Percentiles rank a stretch among this genome's conserved stretches.
Conservation (phyloP, 2,329 filamentous ascomycete genomes). For the Phyllosticta capitalensis region DNA sequence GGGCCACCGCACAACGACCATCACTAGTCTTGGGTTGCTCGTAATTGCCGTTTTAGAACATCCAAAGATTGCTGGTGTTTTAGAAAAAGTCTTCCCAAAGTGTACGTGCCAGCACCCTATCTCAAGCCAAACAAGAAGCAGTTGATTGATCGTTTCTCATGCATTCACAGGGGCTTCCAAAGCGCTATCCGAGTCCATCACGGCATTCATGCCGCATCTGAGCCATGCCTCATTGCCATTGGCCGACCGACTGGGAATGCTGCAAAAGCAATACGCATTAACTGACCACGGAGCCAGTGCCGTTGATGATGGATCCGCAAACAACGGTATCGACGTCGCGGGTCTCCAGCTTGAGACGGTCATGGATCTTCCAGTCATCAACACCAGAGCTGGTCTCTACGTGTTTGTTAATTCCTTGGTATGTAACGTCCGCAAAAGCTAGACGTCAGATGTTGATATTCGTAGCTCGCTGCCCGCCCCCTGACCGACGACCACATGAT, state of each 20-base stretch:
- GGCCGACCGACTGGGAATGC: slow-evolving; percentile 29
- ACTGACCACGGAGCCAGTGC: slow-evolving; percentile 34
- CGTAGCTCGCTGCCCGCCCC: slow-evolving; percentile 70
- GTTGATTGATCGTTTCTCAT: slow-evolving; percentile 13
- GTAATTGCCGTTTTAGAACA: slow-evolving; percentile 55
- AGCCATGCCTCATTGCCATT: slow-evolving; percentile 47
- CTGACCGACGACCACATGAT: slow-evolving; percentile 72
- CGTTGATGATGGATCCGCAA: slow-evolving; percentile 33
- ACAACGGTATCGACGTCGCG: slow-evolving; percentile 31
- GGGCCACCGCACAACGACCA: slow-evolving; percentile 46
- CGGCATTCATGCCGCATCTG: slow-evolving; percentile 31
- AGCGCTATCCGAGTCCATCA: slow-evolving; percentile 22
- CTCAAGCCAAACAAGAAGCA: background rate
- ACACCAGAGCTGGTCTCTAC: slow-evolving; percentile 74
- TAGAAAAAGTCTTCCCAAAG: slow-evolving; percentile 33
- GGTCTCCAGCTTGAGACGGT: slow-evolving; percentile 46
- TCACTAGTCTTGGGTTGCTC: slow-evolving; percentile 54
- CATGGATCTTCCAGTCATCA: slow-evolving; percentile 59
- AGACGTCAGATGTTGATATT: slow-evolving; percentile 23
- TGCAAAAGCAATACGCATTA: slow-evolving; percentile 33
- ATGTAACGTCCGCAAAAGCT: slow-evolving; percentile 23
- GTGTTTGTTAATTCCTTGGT: slow-evolving; percentile 77
- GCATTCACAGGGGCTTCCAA: slow-evolving; percentile 22
- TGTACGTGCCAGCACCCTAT: background rate
- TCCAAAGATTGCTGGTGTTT: slow-evolving; percentile 41